Conservation (phyloP, 1,284 basidiomycete species). For the Leccinum fallax region DNA sequence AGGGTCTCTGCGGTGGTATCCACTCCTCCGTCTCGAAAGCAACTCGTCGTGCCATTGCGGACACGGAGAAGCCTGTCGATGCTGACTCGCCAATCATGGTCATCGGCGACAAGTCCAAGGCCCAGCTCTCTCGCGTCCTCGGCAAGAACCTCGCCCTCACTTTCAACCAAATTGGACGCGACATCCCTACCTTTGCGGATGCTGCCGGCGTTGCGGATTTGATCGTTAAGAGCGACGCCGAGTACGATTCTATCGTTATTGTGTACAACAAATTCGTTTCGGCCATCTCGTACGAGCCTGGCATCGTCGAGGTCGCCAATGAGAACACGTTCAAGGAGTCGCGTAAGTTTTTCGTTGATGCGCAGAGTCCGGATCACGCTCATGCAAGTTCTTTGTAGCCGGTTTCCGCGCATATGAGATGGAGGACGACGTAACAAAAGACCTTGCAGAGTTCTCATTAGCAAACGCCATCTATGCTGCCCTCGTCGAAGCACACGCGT, state of each 20-base stretch:
- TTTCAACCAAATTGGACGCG: conserved; percentile 98
- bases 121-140: conserved; percentile 78
- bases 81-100: conserved; percentile 77
- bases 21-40: conserved; percentile 96
- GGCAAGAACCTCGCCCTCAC: conserved; percentile 77
- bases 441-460: conserved; percentile 94
- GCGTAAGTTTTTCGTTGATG: conserved; percentile 46
- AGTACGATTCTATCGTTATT: conserved; percentile 89
- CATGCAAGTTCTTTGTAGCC: conserved; percentile 44
- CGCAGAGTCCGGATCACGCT: neutral
- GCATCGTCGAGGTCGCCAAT: conserved; percentile 77
- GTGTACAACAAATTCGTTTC: conserved; percentile 97
- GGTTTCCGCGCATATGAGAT: conserved; percentile 93
- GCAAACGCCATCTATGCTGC: conserved; percentile 97
- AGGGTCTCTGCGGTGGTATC: conserved; percentile 99
- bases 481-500: conserved; percentile 94
- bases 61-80: conserved; percentile 55
- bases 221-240: conserved; percentile 83
- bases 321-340: conserved; percentile 80
- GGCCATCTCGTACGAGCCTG: conserved; percentile 90
- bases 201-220: conserved; percentile 93
- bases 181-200: conserved; percentile 97
- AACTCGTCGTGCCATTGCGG: conserved; percentile 69
- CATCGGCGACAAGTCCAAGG: conserved; percentile 98
- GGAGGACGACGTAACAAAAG: conserved; percentile 93